A percentile compares a stretch with the other conserved stretches of the same genome.
These are phyloP conservation scores for Leccinum pellstonianum DNA, from an alignment of 768 basidiomycete species.

Conservation along the genomic window DNA sequence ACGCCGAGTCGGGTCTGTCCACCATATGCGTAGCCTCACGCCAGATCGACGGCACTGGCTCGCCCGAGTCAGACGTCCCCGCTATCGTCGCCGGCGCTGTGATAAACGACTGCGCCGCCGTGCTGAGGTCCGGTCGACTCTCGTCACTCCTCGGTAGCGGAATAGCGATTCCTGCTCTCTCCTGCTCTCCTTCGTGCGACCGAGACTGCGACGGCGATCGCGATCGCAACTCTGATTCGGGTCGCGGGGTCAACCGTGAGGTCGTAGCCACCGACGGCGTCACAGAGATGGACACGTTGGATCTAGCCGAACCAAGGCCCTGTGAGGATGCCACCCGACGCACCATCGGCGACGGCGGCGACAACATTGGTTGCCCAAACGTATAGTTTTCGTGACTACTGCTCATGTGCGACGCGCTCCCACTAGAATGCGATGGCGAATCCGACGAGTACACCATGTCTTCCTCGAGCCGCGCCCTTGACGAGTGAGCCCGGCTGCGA, in stretches of 20 bases:
- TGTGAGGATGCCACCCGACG: constrained; percentile 14
- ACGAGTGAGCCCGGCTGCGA: constrained; percentile 61
- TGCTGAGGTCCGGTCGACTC: constrained; percentile 63
- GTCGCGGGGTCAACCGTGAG: constrained; percentile 22
- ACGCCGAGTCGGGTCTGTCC: constrained; percentile 38
- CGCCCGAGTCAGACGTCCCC: constrained; percentile 53
- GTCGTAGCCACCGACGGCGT: constrained; percentile 27
- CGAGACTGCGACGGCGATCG: not conserved
- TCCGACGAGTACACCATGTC: constrained; percentile 40
- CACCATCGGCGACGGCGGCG: constrained; percentile 16
- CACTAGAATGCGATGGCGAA: constrained; percentile 36
- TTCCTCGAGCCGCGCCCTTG: constrained; percentile 66
- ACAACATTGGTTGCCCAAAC: constrained; percentile 60
- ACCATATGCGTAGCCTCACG: constrained; percentile 44
- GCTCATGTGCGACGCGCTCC: constrained; percentile 42
- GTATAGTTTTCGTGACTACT: constrained; percentile 69
- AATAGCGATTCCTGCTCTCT: constrained; percentile 29
- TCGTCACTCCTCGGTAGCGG: constrained; percentile 25
- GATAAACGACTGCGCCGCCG: constrained; percentile 66
- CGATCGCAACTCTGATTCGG: constrained; percentile 1
- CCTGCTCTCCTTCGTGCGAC: constrained; percentile 14
- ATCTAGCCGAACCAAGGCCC: constrained; percentile 17
- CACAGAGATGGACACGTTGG: constrained; percentile 23
- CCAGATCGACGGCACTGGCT: constrained; percentile 49
- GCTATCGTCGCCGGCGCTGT: constrained; percentile 62